Base-by-base conservation (phyloP, 2,329 filamentous ascomycete genomes). In the Nigrospora osmanthi region DNA sequence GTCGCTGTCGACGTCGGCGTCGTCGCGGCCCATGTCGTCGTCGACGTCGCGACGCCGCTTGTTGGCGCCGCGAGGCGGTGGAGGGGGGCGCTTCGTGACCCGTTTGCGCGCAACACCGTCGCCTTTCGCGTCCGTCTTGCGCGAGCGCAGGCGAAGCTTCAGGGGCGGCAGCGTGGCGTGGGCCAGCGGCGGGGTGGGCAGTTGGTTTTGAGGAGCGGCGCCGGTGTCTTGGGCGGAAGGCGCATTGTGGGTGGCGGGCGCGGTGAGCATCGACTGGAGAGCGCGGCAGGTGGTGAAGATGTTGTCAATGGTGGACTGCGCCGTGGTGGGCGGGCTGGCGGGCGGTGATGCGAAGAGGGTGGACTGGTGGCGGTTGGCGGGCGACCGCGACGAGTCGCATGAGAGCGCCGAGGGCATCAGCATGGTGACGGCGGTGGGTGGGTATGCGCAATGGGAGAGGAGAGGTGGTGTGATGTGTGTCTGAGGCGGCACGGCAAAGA, bases 261-360 rank as follows among this genome's bases (percentile, higher is more conserved):
- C 54, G 23, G 70, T 63, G 48, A 82, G 70, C 55, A 82, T 75
- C 3, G 73, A 74, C 56, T 83, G 80, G 1, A 83, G 71, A 6
- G 74, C 76, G 59, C 76, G 78, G 58, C 79, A 83, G 39, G 78
- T 76, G 48, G 67, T 71, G 61, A 79, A 73, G 56, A 83, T 71
- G 62, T 75, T 76, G 57, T 67, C 69, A 52, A 80, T 64, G 16
- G 73, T 64, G 42, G 63, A 64, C 48, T 71, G 66, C 17, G 71
- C 60, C 35, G 69, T 70, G 30, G 68, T 65, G 6, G 75, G 72
- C 44, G 77, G 75, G 60, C 75, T 75, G 54, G 77, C 68, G 44
- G 79, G 79, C 41, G 80, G 80, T 43, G 79, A 81, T 49, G 74
- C 71, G 60, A 81, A 73, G 57, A 76, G 67, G 38, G 71, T 58